Percentiles rank a stretch among this genome's conserved stretches.
phyloP scores from a whole-genome alignment of 75 land plant genomes.

The Larix kaempferi region DNA sequence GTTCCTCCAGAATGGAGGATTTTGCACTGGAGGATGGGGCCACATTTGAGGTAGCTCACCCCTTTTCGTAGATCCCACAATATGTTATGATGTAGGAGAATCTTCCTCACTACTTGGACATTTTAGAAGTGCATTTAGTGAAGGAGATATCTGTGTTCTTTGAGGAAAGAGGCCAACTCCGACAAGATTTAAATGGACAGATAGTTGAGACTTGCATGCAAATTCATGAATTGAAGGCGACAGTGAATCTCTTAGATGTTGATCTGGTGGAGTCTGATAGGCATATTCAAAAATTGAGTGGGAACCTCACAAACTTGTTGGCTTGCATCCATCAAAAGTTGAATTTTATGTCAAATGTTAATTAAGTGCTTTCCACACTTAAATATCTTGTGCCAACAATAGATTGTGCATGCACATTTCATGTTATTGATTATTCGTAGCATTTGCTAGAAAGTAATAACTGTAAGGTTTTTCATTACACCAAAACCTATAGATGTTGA shows the following conservation, averaged over 20 bases:
- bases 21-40: slow-evolving; percentile 88
- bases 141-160: slow-evolving; percentile 92
- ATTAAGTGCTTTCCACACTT: slow-evolving; percentile 80
- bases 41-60: slow-evolving; percentile 89
- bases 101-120: slow-evolving; percentile 87
- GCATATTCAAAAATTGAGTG: slow-evolving; percentile 59
- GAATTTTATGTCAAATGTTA: slow-evolving; percentile 72
- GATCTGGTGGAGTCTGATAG: slow-evolving; percentile 82
- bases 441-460: no score
- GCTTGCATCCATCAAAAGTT: slow-evolving; percentile 75
- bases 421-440: no score
- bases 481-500: no score
- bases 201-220: slow-evolving; percentile 81
- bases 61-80: slow-evolving; percentile 64
- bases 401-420: no score
- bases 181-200: slow-evolving; percentile 74
- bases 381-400: no score
- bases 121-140: slow-evolving; percentile 92
- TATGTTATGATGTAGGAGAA: slow-evolving; percentile 82
- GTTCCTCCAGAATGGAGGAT: slow-evolving; percentile 88
- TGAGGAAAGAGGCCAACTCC: slow-evolving; percentile 89
- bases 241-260: slow-evolving; percentile 55
- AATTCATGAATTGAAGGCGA: slow-evolving; percentile 78
- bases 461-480: no score
- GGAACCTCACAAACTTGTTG: slow-evolving; percentile 51